Conservation (phyloP, 768 basidiomycete species). For the Paxillus rubicundulus region DNA sequence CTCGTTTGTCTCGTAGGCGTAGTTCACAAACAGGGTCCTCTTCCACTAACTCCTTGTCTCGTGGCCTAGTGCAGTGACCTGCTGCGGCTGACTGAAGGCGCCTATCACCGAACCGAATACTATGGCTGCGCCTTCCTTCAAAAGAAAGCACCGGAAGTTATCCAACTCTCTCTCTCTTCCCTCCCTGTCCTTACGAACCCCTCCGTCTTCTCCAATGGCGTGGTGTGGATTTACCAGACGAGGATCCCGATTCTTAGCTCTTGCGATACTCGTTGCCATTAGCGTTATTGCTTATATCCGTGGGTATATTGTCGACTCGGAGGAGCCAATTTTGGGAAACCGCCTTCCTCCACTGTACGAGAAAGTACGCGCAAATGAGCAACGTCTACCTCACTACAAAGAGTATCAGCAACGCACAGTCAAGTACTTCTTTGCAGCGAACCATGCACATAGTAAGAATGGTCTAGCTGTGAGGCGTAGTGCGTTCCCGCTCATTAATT, state of each 20-base stretch:
- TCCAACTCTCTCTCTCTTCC: neutral
- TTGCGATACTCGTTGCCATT: conserved; percentile 7
- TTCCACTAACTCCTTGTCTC: neutral
- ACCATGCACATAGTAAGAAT: conserved; percentile 41
- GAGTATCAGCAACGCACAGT: conserved; percentile 32
- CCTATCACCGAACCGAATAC: neutral
- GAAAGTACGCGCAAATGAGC: conserved; percentile 37
- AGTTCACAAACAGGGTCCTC: neutral
- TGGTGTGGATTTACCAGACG: conserved; percentile 24
- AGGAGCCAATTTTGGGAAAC: neutral
- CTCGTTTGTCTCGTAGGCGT: neutral
- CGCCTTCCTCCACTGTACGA: conserved; percentile 43
- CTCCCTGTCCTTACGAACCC: neutral
- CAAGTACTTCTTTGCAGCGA: conserved; percentile 47
- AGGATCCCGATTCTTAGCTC: conserved; percentile 14
- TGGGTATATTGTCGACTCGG: conserved; percentile 7
- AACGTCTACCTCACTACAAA: conserved; percentile 41
- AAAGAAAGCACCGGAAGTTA: conserved; percentile 1
- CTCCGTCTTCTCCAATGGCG: conserved; percentile 14
- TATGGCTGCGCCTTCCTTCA: neutral
- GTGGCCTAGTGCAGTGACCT: neutral
- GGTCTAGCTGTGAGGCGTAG: neutral
- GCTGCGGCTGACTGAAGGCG: neutral
- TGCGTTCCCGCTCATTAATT: neutral
- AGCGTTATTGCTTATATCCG: conserved; percentile 14